phyloP scores from a whole-genome alignment of 495 filamentous ascomycete species.

The Hapsidospora chrysogenum region DNA sequence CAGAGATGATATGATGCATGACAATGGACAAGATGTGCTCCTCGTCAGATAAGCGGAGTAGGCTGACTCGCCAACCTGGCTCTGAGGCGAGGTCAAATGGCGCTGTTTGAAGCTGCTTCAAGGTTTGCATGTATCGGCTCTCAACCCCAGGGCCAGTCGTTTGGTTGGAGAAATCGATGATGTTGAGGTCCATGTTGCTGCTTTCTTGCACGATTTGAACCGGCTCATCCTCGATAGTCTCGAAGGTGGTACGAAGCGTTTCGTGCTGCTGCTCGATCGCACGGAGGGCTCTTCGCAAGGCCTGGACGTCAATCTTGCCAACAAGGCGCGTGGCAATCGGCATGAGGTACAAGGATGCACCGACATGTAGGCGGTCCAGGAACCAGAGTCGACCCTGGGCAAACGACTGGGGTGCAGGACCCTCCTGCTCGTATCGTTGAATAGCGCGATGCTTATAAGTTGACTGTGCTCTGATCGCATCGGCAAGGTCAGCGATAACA shows the following conservation, averaged over 20 bases:
- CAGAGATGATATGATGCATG: conserved; percentile 8
- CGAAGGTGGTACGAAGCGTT: conserved; percentile 6
- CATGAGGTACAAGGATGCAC: conserved; percentile 5
- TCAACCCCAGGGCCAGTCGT: too few species aligned
- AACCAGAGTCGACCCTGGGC: conserved; percentile 6
- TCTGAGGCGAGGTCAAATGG: conserved; percentile 5
- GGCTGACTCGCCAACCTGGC: conserved; percentile 4
- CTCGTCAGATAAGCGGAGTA: conserved; percentile 4
- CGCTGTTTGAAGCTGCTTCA: conserved; percentile 1
- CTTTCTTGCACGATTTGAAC: conserved; percentile 1
- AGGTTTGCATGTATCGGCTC: neutral
- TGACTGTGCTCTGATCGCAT: neutral
- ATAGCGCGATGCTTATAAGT: neutral
- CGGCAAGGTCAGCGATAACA: neutral
- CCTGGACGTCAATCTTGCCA: conserved; percentile 2
- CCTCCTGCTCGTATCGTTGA: neutral
- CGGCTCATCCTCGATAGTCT: conserved; percentile 2
- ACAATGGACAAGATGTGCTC: conserved; percentile 7
- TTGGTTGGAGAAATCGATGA: neutral
- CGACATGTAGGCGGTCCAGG: conserved; percentile 4
- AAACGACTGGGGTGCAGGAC: conserved; percentile 5
- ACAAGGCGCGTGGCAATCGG: conserved; percentile 4
- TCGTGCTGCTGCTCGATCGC: conserved; percentile 5
- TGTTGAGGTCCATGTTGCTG: neutral
- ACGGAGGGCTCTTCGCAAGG: conserved; percentile 2